Evolutionary conservation across 2,329 filamentous ascomycete genomes (phyloP).

Genomic region (Lasiodiplodia hormozganensis): DNA sequence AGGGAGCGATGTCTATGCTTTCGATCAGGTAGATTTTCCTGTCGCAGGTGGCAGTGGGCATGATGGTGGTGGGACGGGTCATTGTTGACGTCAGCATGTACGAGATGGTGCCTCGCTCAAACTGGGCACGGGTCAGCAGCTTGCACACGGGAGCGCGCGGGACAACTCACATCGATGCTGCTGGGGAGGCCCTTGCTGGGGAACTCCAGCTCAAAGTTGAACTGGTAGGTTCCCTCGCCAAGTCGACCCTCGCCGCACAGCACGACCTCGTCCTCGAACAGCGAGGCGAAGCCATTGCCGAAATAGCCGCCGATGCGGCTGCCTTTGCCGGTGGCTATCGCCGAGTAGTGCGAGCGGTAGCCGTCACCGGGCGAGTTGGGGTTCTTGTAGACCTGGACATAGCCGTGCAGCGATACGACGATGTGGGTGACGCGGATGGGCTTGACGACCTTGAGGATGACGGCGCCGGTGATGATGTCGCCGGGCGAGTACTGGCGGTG

Average conservation of each 20-base stretch:
- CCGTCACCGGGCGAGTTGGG: constrained; percentile 66
- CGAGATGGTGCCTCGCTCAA: constrained; percentile 90
- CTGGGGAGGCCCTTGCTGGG: constrained; percentile 76
- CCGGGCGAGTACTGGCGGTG: constrained; percentile 78
- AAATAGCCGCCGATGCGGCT: constrained; percentile 64
- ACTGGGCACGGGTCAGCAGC: constrained; percentile 62
- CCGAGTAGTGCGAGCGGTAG: constrained; percentile 55
- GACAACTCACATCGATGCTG: constrained; percentile 86
- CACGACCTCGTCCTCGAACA: constrained; percentile 84
- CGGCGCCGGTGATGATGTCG: constrained; percentile 75
- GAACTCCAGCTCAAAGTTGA: constrained; percentile 77
- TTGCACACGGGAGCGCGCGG: background rate
- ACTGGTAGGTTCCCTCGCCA: constrained; percentile 77
- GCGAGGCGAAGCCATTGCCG: constrained; percentile 77
- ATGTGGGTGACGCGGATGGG: constrained; percentile 80
- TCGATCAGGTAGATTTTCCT: constrained; percentile 81
- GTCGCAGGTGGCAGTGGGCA: constrained; percentile 80
- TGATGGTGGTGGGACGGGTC: constrained; percentile 86
- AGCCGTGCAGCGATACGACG: constrained; percentile 78
- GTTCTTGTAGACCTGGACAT: constrained; percentile 78
- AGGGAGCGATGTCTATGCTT: constrained; percentile 80
- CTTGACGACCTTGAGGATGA: constrained; percentile 75
- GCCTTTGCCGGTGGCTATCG: constrained; percentile 62
- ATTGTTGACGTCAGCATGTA: constrained; percentile 91
- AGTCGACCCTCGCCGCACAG: constrained; percentile 80